Base-by-base conservation (phyloP, 352 stramenopile species). In the Phytophthora constricta region DNA sequence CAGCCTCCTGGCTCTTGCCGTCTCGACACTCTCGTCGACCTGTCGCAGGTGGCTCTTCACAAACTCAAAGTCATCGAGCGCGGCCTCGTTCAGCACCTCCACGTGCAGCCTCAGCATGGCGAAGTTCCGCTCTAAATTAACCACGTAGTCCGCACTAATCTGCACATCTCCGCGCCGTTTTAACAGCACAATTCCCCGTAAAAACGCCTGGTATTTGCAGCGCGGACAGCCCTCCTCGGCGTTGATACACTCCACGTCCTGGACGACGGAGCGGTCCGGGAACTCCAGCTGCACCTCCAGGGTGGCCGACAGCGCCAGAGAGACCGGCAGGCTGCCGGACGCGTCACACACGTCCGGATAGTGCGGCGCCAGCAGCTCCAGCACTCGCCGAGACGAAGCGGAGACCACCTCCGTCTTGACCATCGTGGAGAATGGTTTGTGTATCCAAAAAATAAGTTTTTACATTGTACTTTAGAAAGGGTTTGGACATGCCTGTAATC, bases 91-190 rank as follows among this genome's bases (percentile, higher is more conserved):
- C 9, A 74, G 48, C 1, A 82, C 56, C 42, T 71, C 34, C 19
- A 89, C 64, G 7, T 70, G 71, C 16, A 91, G 54, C 52, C 78
- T 73, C 25, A 89, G 65, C 50, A 66, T 81, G n/a, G 76, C 76
- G 23, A 76, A 45, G 1, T 64, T 22, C 19, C 19, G 28, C 17
- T 43, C 64, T 11, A 11, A 60, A 25, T 53, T 31, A 0, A 86
- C 57, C 8, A 74, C 74, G 54, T 91, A 88, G 27, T 71, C 74
- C 14, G 59, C 65, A 22, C 74, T 65, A 16, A 89, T 34, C 5
- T 59, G 60, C n/a, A 91, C 45, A 42, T 78, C 47, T 1, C 55
- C 54, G 23, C 61, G 61, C 16, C 75, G 71, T 11, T 74, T 63
- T 9, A 87, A 58, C 58, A 82, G 58, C 39, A 86, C 49, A 16